These are phyloP conservation scores for Escovopsis sp. DNA, from an alignment of 2,329 filamentous ascomycete species.

Conservation along the genomic window DNA sequence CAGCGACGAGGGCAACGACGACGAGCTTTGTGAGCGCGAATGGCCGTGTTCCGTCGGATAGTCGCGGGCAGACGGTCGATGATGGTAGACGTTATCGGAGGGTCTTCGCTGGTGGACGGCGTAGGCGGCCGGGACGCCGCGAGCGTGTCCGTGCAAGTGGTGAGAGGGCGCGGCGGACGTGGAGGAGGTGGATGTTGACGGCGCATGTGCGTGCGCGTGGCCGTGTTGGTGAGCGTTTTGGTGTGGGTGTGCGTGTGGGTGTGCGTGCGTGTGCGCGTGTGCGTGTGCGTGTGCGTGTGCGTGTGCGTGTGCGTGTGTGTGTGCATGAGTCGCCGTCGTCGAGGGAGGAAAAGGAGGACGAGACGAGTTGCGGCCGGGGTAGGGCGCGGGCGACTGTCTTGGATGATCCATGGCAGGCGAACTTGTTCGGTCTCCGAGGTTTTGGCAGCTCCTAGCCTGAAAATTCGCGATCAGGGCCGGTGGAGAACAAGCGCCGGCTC, in stretches of 20 bases:
- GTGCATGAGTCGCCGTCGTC: neutral
- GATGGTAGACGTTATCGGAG: slow-evolving; percentile 28
- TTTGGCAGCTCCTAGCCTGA: slow-evolving; percentile 6
- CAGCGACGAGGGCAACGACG: slow-evolving; percentile 29
- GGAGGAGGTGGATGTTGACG: slow-evolving; percentile 9
- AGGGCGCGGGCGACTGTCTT: slow-evolving; percentile 6
- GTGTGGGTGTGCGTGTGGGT: too few relatives aligned
- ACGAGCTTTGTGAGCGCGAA: slow-evolving; percentile 27
- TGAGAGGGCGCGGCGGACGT: slow-evolving; percentile 9
- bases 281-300: too few relatives aligned
- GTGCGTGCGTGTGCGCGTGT: too few relatives aligned
- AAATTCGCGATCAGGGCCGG: slow-evolving; percentile 1
- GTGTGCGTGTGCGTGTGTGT: neutral
- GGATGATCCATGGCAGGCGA: slow-evolving; percentile 4
- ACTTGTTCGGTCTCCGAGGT: slow-evolving; percentile 2
- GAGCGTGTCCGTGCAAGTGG: too few relatives aligned
- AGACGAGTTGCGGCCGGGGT: slow-evolving; percentile 2
- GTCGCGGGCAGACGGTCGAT: slow-evolving; percentile 15
- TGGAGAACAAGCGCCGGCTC: too few relatives aligned
- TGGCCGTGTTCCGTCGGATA: slow-evolving; percentile 20
- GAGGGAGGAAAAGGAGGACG: slow-evolving; percentile 3
- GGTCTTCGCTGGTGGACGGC: slow-evolving; percentile 20
- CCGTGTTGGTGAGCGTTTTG: too few relatives aligned
- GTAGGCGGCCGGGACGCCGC: slow-evolving; percentile 12
- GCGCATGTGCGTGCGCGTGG: neutral